Evolutionary conservation across 2,329 filamentous ascomycete genomes (phyloP).

Genomic region (Aurifilum marmelostoma): DNA sequence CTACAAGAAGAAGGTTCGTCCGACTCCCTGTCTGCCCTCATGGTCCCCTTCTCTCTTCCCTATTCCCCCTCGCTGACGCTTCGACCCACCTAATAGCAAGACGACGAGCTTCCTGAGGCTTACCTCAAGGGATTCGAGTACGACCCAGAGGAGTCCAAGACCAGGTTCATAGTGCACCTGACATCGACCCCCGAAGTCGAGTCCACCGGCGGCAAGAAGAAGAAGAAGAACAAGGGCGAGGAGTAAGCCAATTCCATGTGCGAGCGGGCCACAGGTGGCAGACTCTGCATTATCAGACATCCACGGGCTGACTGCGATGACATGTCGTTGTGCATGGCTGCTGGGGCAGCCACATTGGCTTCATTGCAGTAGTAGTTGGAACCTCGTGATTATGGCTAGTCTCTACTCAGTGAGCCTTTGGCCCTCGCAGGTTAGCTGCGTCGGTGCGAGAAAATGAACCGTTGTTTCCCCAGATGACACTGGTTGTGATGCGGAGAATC

Average conservation of each 20-base stretch:
- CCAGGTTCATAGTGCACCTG: constrained; percentile 83
- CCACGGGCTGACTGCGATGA: background rate
- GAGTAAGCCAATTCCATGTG: constrained; percentile 39
- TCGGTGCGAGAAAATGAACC: background rate
- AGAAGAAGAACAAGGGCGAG: constrained; percentile 56
- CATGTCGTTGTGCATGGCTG: background rate
- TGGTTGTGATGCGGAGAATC: background rate
- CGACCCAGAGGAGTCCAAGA: constrained; percentile 92
- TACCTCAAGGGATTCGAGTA: constrained; percentile 95
- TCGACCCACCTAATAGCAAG: constrained; percentile 60
- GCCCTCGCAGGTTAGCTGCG: background rate
- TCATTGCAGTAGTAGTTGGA: background rate
- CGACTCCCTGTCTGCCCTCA: background rate
- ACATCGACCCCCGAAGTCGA: constrained; percentile 62
- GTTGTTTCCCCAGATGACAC: background rate
- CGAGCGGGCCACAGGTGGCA: background rate
- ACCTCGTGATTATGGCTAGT: background rate
- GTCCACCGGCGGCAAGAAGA: constrained; percentile 66
- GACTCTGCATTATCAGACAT: background rate
- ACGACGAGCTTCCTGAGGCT: constrained; percentile 86
- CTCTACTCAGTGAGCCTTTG: background rate
- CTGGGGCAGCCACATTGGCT: background rate
- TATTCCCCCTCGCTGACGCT: constrained; percentile 25
- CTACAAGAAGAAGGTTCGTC: constrained; percentile 89
- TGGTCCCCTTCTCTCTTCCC: background rate